A percentile compares a stretch with the other conserved stretches of the same genome.
Conservation (phyloP, 352 stramenopile species). For the Phytopythium kandeliae region DNA sequence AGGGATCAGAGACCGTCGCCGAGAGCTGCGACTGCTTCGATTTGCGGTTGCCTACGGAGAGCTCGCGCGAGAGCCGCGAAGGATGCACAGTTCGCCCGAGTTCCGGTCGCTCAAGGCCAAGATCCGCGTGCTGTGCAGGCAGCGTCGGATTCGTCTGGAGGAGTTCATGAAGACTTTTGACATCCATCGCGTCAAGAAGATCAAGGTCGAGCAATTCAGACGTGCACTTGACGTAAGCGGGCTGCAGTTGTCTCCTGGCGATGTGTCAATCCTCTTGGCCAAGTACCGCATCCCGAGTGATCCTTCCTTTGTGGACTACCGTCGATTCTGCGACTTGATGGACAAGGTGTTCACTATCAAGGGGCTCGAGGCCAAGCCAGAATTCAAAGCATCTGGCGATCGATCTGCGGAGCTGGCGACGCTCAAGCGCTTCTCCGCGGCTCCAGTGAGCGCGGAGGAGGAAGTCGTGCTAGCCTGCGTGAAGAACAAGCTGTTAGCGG, state of each 20-base stretch:
- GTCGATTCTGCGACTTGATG: slow-evolving; percentile 78
- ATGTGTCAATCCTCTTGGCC: slow-evolving; percentile 48
- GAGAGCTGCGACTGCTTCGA: too few relatives aligned
- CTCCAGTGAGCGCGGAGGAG: slow-evolving; percentile 15
- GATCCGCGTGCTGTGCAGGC: slow-evolving; percentile 73
- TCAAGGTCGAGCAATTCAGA: slow-evolving; percentile 76
- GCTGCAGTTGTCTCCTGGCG: slow-evolving; percentile 41
- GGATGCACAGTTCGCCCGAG: slow-evolving; percentile 65
- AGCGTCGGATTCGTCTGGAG: slow-evolving; percentile 75
- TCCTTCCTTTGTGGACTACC: slow-evolving; percentile 68
- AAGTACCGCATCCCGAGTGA: slow-evolving; percentile 70
- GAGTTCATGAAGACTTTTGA: slow-evolving; percentile 89
- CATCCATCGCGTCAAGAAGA: slow-evolving; percentile 79
- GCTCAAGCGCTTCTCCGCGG: slow-evolving; percentile 29
- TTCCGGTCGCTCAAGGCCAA: slow-evolving; percentile 81
- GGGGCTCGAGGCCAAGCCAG: slow-evolving; percentile 58
- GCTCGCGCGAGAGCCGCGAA: not conserved
- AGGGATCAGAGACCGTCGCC: too few relatives aligned
- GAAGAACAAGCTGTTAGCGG: slow-evolving; percentile 50
- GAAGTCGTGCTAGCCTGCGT: slow-evolving; percentile 23
- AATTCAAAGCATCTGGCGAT: slow-evolving; percentile 9
- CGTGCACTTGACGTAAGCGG: slow-evolving; percentile 73
- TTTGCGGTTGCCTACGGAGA: too few relatives aligned
- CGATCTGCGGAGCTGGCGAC: not conserved
- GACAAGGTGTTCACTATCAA: slow-evolving; percentile 83